phyloP scores from a whole-genome alignment of 257 asterid species.

The Penstemon davidsonii region DNA sequence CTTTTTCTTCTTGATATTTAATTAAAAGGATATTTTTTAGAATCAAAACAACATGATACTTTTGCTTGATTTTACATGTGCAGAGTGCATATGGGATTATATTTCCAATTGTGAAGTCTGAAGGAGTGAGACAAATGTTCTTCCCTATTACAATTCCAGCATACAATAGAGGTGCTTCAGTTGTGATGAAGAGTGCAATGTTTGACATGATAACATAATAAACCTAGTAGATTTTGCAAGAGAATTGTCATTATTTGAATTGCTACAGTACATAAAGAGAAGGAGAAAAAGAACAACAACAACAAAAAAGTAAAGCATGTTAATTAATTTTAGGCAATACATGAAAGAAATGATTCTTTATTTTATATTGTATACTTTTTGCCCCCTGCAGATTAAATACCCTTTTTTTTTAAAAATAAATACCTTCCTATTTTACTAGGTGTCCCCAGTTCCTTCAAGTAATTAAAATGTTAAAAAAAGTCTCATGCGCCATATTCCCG shows the following conservation, averaged over 20 bases:
- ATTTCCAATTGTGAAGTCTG: conserved; percentile 54
- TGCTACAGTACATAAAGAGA: not conserved
- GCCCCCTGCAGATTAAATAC: too few species aligned
- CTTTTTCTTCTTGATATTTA: not conserved
- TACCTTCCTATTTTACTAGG: too few species aligned
- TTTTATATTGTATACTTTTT: not conserved
- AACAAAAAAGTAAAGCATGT: not conserved
- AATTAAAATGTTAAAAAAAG: too few species aligned
- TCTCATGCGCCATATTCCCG: too few species aligned
- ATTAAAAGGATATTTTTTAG: not conserved
- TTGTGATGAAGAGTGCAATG: conserved; percentile 58
- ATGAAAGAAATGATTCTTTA: conserved; percentile 10
- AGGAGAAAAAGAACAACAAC: not conserved
- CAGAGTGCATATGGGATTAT: conserved; percentile 56
- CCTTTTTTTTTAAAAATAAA: not conserved
- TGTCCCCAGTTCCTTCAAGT: too few species aligned
- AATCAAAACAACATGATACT: not conserved
- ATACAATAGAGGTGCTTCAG: conserved; percentile 45
- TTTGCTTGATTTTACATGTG: not conserved
- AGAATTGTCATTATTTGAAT: not conserved
- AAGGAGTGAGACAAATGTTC: conserved; percentile 61
- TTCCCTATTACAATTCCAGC: conserved; percentile 57
- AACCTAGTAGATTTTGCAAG: not conserved
- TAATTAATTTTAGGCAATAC: not conserved
- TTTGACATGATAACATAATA: conserved; percentile 47